Base-by-base conservation (phyloP, 805 yeast species). In the Komagataella populi region DNA sequence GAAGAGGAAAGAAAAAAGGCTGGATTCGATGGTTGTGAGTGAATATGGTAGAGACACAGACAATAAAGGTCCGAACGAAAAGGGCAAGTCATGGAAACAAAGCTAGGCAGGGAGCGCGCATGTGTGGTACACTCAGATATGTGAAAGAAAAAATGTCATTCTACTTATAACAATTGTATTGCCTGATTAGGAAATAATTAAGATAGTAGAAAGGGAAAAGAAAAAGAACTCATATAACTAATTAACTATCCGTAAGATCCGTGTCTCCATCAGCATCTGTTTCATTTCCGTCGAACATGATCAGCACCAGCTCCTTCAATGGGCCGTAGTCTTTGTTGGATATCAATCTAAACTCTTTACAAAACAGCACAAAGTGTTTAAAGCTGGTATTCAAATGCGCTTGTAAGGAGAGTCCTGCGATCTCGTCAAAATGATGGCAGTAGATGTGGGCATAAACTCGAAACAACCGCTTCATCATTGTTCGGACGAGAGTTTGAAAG, bases 401-500 rank as follows among this genome's bases (percentile, higher is more conserved):
- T 64, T 90, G 96, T 59, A 91, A 71, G 2, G 96, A 96, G 58
- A 93, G 73, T 63, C 90, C 98, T 45, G 89, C 79, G 52, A 93
- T 86, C 66, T 91, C 96, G 63, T 89, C 96, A 66, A 93, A 91
- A 65, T 93, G 99, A 63, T 93, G 98, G 63, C 99, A 93, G 67
- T 93, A 93, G 47, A 93, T 87, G 68, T 93, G 99, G 1, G 99
- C 98, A 62, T 93, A 93, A 3, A 93, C 89, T 63, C 99, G 77
- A 67, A 90, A 93, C 49, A 93, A 71, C 57, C 99, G 78, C 67
- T 91, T 88, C 73, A 93, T 80, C 48, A 93, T 87, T 17, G 95
- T 90, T 60, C 82, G 84, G 47, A 88, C 86, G 55, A 87, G 74
- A 6, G 81, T 75, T 20, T 81, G 81, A 60, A 95, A 90, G 57